Evolutionary conservation across 768 basidiomycete species (phyloP).

Genomic region (Coprinopsis marcescibilis): DNA sequence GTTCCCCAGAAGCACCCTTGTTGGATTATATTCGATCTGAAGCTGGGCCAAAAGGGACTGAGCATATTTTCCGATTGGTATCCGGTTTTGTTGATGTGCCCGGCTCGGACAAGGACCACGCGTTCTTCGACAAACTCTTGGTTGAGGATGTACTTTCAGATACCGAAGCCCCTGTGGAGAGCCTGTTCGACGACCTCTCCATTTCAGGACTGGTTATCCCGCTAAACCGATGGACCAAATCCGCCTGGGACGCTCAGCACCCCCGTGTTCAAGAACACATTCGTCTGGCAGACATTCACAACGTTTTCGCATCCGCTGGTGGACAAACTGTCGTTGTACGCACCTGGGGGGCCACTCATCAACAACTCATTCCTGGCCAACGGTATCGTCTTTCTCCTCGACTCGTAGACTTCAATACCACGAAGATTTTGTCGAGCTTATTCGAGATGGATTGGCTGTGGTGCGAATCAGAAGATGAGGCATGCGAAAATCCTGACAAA

Average conservation of each 20-base stretch:
- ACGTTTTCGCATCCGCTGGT: conserved; percentile 28
- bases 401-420: conserved; percentile 49
- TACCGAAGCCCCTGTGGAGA: conserved; percentile 37
- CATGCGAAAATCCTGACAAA: conserved; percentile 9
- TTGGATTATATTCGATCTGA: conserved; percentile 30
- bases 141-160: conserved; percentile 26
- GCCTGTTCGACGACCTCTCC: conserved; percentile 44
- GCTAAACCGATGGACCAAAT: conserved; percentile 31
- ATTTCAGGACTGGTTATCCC: conserved; percentile 41
- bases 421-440: conserved; percentile 38
- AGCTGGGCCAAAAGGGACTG: conserved; percentile 23
- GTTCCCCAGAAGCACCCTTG: conserved; percentile 42
- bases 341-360: conserved; percentile 30
- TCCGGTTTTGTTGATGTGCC: conserved; percentile 39
- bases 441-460: conserved; percentile 42
- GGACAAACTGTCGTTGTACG: conserved; percentile 32
- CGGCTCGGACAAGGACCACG: conserved; percentile 30
- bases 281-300: conserved; percentile 34
- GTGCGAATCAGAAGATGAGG: conserved; percentile 12
- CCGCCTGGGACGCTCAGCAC: conserved; percentile 34
- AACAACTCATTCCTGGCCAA: conserved; percentile 24
- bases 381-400: conserved; percentile 43
- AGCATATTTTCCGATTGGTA: conserved; percentile 35
- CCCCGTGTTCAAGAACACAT: conserved; percentile 32
- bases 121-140: conserved; percentile 42